Conservation (phyloP, 2,329 filamentous ascomycete species). For the Fusarium pseudocircinatum region DNA sequence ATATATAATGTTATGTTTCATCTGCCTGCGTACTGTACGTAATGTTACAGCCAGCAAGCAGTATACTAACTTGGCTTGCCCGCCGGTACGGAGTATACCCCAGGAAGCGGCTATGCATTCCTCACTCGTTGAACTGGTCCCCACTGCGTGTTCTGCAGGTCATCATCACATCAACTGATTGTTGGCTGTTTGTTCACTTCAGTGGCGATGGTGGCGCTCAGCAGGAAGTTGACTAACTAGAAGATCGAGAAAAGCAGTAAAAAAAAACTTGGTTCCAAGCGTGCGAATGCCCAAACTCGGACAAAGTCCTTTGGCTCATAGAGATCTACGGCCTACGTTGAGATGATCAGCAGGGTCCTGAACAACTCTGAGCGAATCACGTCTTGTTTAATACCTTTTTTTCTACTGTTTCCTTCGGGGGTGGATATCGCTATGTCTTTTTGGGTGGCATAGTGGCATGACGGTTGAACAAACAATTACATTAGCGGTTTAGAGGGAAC, state of each 20-base stretch:
- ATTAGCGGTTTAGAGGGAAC: slow-evolving; percentile 3
- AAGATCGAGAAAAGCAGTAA: background rate
- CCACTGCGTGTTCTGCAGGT: slow-evolving; percentile 17
- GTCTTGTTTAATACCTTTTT: background rate
- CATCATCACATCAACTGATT: slow-evolving; percentile 16
- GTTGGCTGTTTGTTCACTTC: background rate
- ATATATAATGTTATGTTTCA: background rate
- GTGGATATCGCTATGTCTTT: slow-evolving; percentile 15
- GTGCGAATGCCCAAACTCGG: slow-evolving; percentile 6
- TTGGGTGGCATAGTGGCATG: slow-evolving; percentile 19
- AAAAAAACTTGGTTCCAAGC: slow-evolving; percentile 31
- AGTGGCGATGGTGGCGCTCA: slow-evolving; percentile 30
- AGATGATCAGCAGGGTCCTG: slow-evolving; percentile 38
- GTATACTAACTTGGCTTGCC: background rate
- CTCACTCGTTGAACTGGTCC: slow-evolving; percentile 21
- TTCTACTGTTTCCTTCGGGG: background rate
- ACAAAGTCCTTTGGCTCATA: slow-evolving; percentile 14
- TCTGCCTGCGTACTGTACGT: slow-evolving; percentile 23
- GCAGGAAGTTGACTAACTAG: slow-evolving; percentile 2
- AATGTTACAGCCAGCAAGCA: background rate
- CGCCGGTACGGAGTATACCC: background rate
- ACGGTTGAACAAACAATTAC: slow-evolving; percentile 6
- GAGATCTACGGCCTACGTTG: slow-evolving; percentile 34
- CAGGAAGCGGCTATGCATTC: slow-evolving; percentile 15
- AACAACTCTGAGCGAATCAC: slow-evolving; percentile 24